Evolutionary conservation across 1,284 basidiomycete genomes (phyloP).

Genomic region (Sporisorium scitamineum): DNA sequence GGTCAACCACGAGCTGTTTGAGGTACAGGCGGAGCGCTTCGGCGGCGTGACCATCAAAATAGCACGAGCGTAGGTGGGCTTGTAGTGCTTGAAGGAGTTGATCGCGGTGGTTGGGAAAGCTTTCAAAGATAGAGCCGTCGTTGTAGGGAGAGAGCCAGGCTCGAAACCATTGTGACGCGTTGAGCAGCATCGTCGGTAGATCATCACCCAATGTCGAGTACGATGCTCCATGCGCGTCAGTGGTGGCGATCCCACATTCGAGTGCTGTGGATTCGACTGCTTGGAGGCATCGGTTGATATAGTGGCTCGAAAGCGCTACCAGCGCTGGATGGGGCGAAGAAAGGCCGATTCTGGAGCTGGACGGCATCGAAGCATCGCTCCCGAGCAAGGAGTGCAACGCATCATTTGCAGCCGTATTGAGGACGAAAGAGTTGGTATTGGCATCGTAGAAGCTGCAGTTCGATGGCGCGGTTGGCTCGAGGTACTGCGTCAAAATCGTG

Average conservation of each 20-base stretch:
- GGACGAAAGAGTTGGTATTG: neutral
- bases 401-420: neutral
- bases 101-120: neutral
- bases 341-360: conserved; percentile 28
- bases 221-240: neutral
- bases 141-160: conserved; percentile 36
- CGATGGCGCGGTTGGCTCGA: conserved; percentile 21
- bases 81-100: conserved; percentile 24
- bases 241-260: neutral
- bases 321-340: conserved; percentile 23
- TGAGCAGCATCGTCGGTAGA: conserved; percentile 10
- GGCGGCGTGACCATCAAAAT: conserved; percentile 13
- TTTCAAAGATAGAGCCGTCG: conserved; percentile 19
- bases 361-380: conserved; percentile 6
- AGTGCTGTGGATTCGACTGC: conserved; percentile 3
- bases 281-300: conserved; percentile 17
- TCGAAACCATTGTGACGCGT: conserved; percentile 22
- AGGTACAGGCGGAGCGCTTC: conserved; percentile 18
- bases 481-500: conserved; percentile 10
- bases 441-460: conserved; percentile 19
- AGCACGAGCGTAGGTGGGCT: conserved; percentile 15
- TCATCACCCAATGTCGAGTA: conserved; percentile 4
- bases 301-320: conserved; percentile 29
- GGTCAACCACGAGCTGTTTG: conserved; percentile 16
- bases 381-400: conserved; percentile 12